A percentile compares a stretch with the other conserved stretches of the same genome.
Evolutionary conservation across 306 rosid species (phyloP).

Genomic region (Crotalaria pallida): DNA sequence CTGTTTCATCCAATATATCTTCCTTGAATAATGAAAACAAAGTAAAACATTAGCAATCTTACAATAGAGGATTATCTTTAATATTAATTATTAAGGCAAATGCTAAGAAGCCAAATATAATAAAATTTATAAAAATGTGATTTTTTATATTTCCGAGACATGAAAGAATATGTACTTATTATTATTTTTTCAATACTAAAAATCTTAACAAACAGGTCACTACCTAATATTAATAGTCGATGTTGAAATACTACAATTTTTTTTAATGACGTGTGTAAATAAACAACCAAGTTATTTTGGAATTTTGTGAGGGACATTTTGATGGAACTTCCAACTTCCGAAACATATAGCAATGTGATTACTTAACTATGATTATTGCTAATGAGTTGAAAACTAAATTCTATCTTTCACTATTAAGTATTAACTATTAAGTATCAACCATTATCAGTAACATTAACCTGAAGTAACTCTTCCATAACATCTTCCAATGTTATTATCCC

Average conservation of each 20-base stretch:
- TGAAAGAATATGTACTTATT: no score
- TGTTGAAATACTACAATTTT: neutral
- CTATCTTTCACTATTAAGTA: no score
- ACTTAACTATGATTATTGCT: neutral
- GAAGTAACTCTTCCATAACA: constrained; percentile 76
- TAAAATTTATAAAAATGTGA: no score
- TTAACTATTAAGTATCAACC: no score
- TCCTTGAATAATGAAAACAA: constrained; percentile 36
- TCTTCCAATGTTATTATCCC: constrained; percentile 80
- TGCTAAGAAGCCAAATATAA: no score
- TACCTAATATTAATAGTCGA: neutral
- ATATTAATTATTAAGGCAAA: no score
- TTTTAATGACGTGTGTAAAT: neutral
- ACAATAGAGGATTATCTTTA: no score
- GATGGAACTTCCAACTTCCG: neutral
- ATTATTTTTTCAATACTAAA: no score
- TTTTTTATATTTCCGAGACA: no score
- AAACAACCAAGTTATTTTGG: neutral
- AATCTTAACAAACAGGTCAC: no score
- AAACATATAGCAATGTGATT: neutral
- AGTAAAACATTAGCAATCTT: neutral
- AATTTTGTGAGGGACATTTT: neutral
- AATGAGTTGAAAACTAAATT: constrained; percentile 12
- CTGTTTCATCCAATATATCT: constrained; percentile 79
- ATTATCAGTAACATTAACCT: constrained; percentile 51